Conservation (phyloP, 306 rosid genomes). For the Pachyrhizus erosus region DNA sequence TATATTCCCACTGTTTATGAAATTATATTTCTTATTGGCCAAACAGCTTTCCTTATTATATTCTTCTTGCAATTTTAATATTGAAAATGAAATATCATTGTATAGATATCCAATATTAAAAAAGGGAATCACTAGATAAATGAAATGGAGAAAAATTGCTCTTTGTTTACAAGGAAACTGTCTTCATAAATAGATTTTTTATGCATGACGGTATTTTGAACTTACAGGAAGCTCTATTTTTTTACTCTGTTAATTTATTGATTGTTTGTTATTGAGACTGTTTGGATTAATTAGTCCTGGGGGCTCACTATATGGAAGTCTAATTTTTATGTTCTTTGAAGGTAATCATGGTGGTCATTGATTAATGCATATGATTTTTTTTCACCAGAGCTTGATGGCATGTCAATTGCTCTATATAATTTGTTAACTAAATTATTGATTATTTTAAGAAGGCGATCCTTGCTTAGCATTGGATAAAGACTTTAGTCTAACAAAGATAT, state of each 20-base stretch:
- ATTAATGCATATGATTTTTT: background rate
- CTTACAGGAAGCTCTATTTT: slow-evolving; percentile 14
- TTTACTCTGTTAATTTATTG: no score
- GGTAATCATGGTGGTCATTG: background rate
- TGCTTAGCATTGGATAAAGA: slow-evolving; percentile 1
- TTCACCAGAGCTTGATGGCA: background rate
- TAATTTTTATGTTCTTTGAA: background rate
- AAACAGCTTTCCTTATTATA: slow-evolving; percentile 3
- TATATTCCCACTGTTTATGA: background rate
- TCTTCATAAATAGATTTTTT: background rate
- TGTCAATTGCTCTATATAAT: background rate
- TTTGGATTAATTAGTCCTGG: background rate
- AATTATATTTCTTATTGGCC: background rate
- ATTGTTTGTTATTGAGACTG: slow-evolving; percentile 10
- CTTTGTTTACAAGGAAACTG: background rate
- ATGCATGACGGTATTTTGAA: background rate
- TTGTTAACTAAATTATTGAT: background rate
- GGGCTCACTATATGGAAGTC: background rate
- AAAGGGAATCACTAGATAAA: background rate
- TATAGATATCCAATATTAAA: slow-evolving; percentile 13
- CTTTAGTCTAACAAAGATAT: slow-evolving; percentile 9
- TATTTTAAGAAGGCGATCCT: background rate
- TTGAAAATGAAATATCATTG: slow-evolving; percentile 4
- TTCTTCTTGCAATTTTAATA: background rate
- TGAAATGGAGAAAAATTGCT: background rate